Base-by-base conservation (phyloP, 2,329 filamentous ascomycete genomes). In the Neonectria ditissima region DNA sequence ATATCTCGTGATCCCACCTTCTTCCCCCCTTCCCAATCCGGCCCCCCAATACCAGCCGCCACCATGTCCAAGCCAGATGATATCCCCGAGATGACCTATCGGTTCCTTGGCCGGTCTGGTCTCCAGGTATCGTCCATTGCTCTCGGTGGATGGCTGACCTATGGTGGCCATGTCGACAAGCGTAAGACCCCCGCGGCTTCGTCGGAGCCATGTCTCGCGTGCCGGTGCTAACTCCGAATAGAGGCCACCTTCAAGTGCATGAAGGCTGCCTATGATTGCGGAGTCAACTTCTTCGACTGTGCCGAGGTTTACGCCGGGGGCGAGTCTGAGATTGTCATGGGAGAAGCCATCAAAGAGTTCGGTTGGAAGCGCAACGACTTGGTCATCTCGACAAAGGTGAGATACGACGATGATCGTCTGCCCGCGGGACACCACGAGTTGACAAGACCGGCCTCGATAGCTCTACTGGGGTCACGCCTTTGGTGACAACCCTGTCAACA, bases 81-180 rank as follows among this genome's bases (percentile, higher is more conserved):
- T 67, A 74, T 80, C 55, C 81, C 79, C 56, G 79, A 78, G 57
- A 92, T 92, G 91, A 83, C 90, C 73, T 92, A 92, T 79, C 88
- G 91, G 69, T 89, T 88, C 78, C 84, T 93, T 8, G 91, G 91
- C 73, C 86, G 86, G 41, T 91, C 89, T 16, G 91, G 91, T 57
- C 84, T 94, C 18, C 88, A 93, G 76, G 90, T 94, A 34, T 93
- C 91, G 28, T 85, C 88, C 48, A 90, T 94, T 66, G 90, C 89
- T 2, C 82, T 94, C 3, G 91, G 89, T 62, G 87, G 89, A 69
- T 90, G 89, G 89, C 82, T 94, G 55, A 93, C 91, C 1, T 93
- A 92, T 69, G 91, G 91, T 57, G 91, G 90, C 18, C 89, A 92
- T 69, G 88, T 92, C 30, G 88, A 89, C 59, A 86, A 88, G 74